Evolutionary conservation across 176 grass and related monocot genomes (phyloP), one percentile per base, ranked within the genome.

Genomic region (Carex parvula): DNA sequence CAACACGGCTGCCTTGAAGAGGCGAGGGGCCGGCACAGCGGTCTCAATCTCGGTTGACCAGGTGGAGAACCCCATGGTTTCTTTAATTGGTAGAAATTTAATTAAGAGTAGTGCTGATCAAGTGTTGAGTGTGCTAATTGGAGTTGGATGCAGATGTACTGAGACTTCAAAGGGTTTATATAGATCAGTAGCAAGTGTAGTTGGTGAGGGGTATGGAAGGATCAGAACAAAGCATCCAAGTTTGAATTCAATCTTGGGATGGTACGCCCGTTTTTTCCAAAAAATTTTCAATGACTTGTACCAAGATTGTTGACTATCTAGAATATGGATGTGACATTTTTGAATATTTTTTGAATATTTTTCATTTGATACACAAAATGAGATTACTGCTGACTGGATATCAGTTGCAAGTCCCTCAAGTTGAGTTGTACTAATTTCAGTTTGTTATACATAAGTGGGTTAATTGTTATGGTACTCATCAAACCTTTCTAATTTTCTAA

Each of bases 1-100:
- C 76, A 94, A 24, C 35, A 93, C 42, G 60, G 82, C 88, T 46
- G 91, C 91, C 4, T 87, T 87, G 90, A 97, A 97, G 35, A 97
- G 78, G 35, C 91, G 86, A 18, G 81, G 52, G 13, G 90, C 85
- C 24, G 88, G 33, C 16, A 97, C 91, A 7, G 83, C 56, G 0
- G 84, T 85, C 37, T 81, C 18, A 74, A 97, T 87, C 81, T 97
- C 86, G 18, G 59, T 8, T 41, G 86, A 84, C 88, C 84, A 92
- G 71, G 74, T 91, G 69, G 81, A 35, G 9, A 26, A 26, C 0
- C 17, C 37, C 65, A 26, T 60, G 5, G 30, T 86, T 52, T n/a
- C 2, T 70, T 29, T 29, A 2, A 29, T 24, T 22, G 1, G 32
- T 42, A 59, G 7, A 15, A 32, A 24, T 24, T 56, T 41, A 16